Evolutionary conservation across 352 stramenopile genomes (phyloP), one percentile per base, ranked within the genome.

Genomic region (Blastocystis sp.): DNA sequence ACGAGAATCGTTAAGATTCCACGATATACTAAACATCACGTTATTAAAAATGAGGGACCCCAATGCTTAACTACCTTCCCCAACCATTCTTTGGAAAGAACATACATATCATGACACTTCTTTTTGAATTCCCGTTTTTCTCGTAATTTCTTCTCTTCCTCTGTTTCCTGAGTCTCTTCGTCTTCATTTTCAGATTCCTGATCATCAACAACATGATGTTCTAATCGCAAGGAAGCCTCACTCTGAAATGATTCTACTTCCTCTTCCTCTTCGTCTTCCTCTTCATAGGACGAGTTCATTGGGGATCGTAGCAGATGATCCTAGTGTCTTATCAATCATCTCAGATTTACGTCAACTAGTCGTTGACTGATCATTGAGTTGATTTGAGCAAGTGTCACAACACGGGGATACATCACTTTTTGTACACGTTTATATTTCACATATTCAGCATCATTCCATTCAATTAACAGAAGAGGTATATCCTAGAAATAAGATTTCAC

Each of bases 361-460:
- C 71, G 71, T 54, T 83, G 71, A 24, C 46, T 52, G 21, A 83
- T 83, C 71, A 83, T 83, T 0, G 42, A 65, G 46, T 59, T 65
- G 51, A 83, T 83, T 32, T 83, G 71, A 29, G 27, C 43, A 12
- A 83, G 51, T 12, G 71, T 83, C 29, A 83, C 71, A 29, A 83
- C 71, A 42, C 39, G 57, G 21, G 71, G 71, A 37, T 83, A 83
- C 42, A 43, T 59, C 24, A 52, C 32, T 16, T 42, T 83, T 21
- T 43, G 12, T 27, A 83, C 54, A 37, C 51, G 12, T 35, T 4
- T 27, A 32, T 83, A 83, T 27, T 66, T 65, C 35, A 19, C 21
- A n/a, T 42, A 39, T 42, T 83, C 71, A 16, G 39, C 71, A 9
- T 21, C 11, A 19, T 16, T 66, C 71, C 71, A 83, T 16, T 83